These are phyloP conservation scores for Enterocytospora artemiae DNA, from an alignment of 371 early-diverging fungal genomes.

Conservation along the genomic window DNA sequence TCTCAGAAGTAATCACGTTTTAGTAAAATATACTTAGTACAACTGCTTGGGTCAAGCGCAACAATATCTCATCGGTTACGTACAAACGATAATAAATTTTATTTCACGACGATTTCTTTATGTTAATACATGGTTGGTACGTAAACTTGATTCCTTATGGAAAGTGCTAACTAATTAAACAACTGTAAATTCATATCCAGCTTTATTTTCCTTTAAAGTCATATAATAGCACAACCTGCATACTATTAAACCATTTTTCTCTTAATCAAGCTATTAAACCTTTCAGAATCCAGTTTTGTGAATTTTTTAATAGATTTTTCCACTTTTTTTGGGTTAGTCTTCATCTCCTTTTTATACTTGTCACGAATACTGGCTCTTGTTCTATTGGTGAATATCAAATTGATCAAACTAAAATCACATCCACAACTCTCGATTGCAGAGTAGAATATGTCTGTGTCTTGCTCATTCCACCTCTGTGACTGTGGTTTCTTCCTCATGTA, in stretches of 20 bases:
- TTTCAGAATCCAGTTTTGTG: constrained; percentile 23
- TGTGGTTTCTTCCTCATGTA: constrained; percentile 36
- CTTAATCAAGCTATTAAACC: constrained; percentile 11
- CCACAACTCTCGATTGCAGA: constrained; percentile 53
- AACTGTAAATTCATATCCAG: no score
- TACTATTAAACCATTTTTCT: not conserved
- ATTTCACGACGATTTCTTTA: no score
- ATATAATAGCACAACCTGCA: not conserved
- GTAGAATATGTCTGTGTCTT: constrained; percentile 54
- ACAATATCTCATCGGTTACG: no score
- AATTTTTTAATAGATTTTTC: constrained; percentile 22
- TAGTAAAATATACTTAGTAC: no score
- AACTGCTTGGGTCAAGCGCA: no score
- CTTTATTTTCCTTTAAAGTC: no score
- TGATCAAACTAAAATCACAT: constrained; percentile 54
- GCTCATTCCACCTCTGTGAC: constrained; percentile 45
- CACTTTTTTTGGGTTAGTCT: constrained; percentile 32
- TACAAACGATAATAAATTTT: no score
- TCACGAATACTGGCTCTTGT: constrained; percentile 49
- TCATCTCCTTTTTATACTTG: constrained; percentile 53
- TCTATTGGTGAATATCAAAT: constrained; percentile 47
- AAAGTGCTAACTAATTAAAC: no score
- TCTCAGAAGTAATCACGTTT: no score
- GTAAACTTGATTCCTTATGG: no score
- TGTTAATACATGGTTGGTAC: no score